These are phyloP conservation scores for Pleurotus ostreatus DNA, from an alignment of 768 basidiomycete genomes.

Conservation along the genomic window DNA sequence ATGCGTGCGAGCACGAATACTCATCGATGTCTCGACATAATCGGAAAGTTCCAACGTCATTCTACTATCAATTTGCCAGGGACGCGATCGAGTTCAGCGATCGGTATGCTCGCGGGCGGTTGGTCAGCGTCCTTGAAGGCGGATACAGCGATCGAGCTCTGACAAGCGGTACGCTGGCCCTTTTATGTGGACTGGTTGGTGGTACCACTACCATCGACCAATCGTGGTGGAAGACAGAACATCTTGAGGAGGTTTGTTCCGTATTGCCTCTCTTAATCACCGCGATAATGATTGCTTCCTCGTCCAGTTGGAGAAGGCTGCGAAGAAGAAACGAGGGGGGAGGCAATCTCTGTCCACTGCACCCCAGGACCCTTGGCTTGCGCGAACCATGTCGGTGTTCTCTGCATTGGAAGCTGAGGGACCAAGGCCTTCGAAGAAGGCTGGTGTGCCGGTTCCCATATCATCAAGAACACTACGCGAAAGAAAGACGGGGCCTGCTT, in stretches of 20 bases:
- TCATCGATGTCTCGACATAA: slow-evolving; percentile 88
- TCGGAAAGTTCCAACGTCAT: slow-evolving; percentile 83
- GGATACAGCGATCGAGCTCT: slow-evolving; percentile 92
- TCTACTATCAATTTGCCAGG: slow-evolving; percentile 78
- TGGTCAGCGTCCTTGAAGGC: slow-evolving; percentile 91
- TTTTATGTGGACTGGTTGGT: slow-evolving; percentile 64
- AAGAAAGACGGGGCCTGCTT: slow-evolving; percentile 26
- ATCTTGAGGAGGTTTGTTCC: slow-evolving; percentile 52
- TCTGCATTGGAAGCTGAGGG: slow-evolving; percentile 33
- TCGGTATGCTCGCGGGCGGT: slow-evolving; percentile 56
- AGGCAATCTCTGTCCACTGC: slow-evolving; percentile 32
- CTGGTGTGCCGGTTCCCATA: slow-evolving; percentile 22
- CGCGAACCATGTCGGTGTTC: slow-evolving; percentile 49
- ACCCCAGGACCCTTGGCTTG: slow-evolving; percentile 50
- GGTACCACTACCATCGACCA: slow-evolving; percentile 34
- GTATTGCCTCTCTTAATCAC: not conserved
- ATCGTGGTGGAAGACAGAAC: slow-evolving; percentile 63
- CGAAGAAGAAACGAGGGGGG: slow-evolving; percentile 56
- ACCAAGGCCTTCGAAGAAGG: slow-evolving; percentile 14
- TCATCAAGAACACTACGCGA: slow-evolving; percentile 49
- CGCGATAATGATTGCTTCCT: not conserved
- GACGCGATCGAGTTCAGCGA: slow-evolving; percentile 69
- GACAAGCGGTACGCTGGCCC: slow-evolving; percentile 78
- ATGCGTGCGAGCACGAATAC: slow-evolving; percentile 91
- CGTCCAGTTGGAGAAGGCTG: slow-evolving; percentile 58